A percentile compares a stretch with the other conserved stretches of the same genome.
Evolutionary conservation across 148 eudicot genomes (phyloP).

Genomic region (Rheum nobile): DNA sequence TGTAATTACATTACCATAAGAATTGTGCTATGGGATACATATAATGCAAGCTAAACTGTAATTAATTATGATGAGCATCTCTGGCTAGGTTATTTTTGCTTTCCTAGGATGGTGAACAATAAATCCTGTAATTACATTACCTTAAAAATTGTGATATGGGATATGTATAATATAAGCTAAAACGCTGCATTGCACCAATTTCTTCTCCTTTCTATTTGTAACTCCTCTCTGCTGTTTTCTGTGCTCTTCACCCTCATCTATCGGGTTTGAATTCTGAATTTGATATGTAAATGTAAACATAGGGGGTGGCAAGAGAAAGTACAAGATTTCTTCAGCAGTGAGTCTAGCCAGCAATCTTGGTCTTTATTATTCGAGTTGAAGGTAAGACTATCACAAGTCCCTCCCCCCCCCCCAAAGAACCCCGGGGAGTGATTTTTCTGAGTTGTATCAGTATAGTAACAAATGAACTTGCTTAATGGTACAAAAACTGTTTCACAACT

Average conservation of each 20-base stretch:
- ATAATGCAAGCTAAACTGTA: background rate
- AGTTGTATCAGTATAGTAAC: background rate
- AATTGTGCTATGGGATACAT: background rate
- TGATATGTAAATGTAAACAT: background rate
- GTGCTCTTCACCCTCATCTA: background rate
- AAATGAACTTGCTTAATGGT: background rate
- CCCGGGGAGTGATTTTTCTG: background rate
- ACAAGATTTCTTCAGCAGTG: conserved; percentile 38
- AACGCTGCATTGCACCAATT: background rate
- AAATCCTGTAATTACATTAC: background rate
- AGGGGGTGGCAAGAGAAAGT: conserved; percentile 71
- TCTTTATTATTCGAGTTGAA: conserved; percentile 42
- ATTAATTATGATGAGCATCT: background rate
- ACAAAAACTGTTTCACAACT: background rate
- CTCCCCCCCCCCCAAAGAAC: too few species aligned
- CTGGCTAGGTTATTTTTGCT: background rate
- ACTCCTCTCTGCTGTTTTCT: background rate
- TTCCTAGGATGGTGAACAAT: background rate
- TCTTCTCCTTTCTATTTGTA: background rate
- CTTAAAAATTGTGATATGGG: background rate
- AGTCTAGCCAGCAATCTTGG: conserved; percentile 40
- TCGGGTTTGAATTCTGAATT: background rate
- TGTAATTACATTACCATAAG: background rate
- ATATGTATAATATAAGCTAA: background rate
- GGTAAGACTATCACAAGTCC: too few species aligned